Percentiles rank a stretch among this genome's conserved stretches.
Conservation (phyloP, 257 asterid species). For the Scutellaria baicalensis region DNA sequence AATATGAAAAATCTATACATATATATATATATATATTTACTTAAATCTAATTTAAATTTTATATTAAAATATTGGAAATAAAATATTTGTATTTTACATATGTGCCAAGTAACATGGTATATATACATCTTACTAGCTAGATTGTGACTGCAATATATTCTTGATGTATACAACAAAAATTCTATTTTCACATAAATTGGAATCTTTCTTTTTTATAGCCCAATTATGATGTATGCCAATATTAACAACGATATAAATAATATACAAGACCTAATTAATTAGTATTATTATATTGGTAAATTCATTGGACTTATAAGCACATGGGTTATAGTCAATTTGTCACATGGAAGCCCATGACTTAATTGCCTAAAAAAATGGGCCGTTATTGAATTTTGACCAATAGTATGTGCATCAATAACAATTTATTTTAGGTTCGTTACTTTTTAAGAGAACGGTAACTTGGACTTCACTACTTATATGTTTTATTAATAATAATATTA, state of each 20-base stretch:
- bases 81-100: too few relatives aligned
- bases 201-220: background rate
- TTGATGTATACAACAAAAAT: background rate
- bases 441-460: background rate
- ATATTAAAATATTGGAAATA: too few relatives aligned
- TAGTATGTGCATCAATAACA: background rate
- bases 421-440: background rate
- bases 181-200: background rate
- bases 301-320: background rate
- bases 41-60: too few relatives aligned
- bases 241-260: background rate
- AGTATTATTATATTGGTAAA: background rate
- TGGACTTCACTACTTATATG: background rate
- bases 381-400: background rate
- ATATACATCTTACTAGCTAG: background rate
- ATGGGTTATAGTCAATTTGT: conserved; percentile 9
- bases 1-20: too few relatives aligned
- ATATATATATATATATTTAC: too few relatives aligned
- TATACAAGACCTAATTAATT: background rate
- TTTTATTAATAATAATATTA: too few relatives aligned
- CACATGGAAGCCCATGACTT: background rate
- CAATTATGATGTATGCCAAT: background rate
- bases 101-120: background rate
- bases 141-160: background rate
- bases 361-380: conserved; percentile 9